Conservation (phyloP, 2,329 filamentous ascomycete genomes). For the Nothophoma quercina region DNA sequence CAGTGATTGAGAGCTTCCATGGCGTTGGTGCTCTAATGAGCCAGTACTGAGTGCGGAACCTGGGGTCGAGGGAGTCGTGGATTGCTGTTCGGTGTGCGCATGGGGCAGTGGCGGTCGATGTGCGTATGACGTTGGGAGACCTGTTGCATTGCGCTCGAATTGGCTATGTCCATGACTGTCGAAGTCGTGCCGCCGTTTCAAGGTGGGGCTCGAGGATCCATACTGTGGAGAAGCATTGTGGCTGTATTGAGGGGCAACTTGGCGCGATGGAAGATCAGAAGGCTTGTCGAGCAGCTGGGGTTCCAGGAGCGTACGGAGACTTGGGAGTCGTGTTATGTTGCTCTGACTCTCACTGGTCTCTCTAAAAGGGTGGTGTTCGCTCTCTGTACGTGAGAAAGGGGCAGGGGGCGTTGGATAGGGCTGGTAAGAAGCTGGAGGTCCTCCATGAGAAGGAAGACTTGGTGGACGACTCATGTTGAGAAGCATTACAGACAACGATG, state of each 20-base stretch:
- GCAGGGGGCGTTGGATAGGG: conserved; percentile 38
- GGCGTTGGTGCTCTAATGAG: conserved; percentile 33
- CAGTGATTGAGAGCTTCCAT: conserved; percentile 31
- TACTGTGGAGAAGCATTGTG: conserved; percentile 34
- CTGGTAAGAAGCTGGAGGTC: conserved; percentile 37
- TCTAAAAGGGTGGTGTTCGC: conserved; percentile 36
- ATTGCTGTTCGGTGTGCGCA: conserved; percentile 30
- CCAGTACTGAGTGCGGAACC: conserved; percentile 30
- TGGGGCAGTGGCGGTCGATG: conserved; percentile 34
- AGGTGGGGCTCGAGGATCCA: conserved; percentile 42
- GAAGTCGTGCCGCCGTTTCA: conserved; percentile 48
- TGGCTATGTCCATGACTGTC: conserved; percentile 39
- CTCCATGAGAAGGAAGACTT: conserved; percentile 82
- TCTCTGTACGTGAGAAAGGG: conserved; percentile 38
- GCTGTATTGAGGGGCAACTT: conserved; percentile 27
- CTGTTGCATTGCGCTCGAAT: conserved; percentile 37
- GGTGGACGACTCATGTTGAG: conserved; percentile 82
- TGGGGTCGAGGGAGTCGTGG: conserved; percentile 33
- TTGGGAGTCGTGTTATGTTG: conserved; percentile 47
- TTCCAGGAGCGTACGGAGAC: conserved; percentile 48
- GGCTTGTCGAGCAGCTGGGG: conserved; percentile 46
- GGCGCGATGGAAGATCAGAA: conserved; percentile 34
- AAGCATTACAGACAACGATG: conserved; percentile 38
- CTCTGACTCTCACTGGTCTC: conserved; percentile 35
- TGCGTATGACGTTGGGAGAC: conserved; percentile 38